These are phyloP conservation scores for Trichoderma guizhouense DNA, from an alignment of 2,329 filamentous ascomycete genomes.

Conservation along the genomic window DNA sequence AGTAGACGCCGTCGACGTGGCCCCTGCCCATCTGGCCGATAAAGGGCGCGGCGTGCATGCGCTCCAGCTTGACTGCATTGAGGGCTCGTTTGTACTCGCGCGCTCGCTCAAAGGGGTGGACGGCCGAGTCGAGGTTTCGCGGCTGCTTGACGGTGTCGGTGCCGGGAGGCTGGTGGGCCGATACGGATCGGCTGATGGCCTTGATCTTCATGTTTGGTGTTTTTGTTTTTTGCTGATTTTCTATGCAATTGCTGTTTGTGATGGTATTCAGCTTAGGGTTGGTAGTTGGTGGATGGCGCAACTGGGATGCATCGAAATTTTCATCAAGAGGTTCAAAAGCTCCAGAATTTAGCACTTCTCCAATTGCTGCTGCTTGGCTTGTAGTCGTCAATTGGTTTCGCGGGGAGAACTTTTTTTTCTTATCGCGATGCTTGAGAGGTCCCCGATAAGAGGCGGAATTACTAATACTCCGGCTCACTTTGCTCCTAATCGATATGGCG, in stretches of 20 bases:
- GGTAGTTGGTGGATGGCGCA: not conserved
- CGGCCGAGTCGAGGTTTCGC: slow-evolving; percentile 74
- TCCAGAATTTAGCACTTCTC: not conserved
- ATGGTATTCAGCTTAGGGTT: not conserved
- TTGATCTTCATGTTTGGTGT: slow-evolving; percentile 52
- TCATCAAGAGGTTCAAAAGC: not conserved
- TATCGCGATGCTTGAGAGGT: slow-evolving; percentile 25
- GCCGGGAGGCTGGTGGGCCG: slow-evolving; percentile 64
- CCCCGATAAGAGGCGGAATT: slow-evolving; percentile 31
- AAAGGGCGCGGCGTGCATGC: slow-evolving; percentile 77
- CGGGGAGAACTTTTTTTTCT: slow-evolving; percentile 34
- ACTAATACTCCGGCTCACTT: slow-evolving; percentile 29
- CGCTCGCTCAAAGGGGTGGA: slow-evolving; percentile 88
- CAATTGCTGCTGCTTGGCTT: not conserved
- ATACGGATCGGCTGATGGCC: slow-evolving; percentile 63
- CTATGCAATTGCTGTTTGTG: not conserved
- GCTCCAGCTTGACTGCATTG: slow-evolving; percentile 85
- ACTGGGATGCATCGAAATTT: not conserved
- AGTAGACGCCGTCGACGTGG: slow-evolving; percentile 84
- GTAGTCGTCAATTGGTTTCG: slow-evolving; percentile 18
- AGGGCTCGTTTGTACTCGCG: slow-evolving; percentile 62
- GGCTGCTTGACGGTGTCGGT: slow-evolving; percentile 62
- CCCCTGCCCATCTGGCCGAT: slow-evolving; percentile 82
- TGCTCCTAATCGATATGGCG: slow-evolving; percentile 8
- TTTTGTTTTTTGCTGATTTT: not conserved